Base-by-base conservation (phyloP, 306 rosid genomes). In the Begonia fuchsioides region DNA sequence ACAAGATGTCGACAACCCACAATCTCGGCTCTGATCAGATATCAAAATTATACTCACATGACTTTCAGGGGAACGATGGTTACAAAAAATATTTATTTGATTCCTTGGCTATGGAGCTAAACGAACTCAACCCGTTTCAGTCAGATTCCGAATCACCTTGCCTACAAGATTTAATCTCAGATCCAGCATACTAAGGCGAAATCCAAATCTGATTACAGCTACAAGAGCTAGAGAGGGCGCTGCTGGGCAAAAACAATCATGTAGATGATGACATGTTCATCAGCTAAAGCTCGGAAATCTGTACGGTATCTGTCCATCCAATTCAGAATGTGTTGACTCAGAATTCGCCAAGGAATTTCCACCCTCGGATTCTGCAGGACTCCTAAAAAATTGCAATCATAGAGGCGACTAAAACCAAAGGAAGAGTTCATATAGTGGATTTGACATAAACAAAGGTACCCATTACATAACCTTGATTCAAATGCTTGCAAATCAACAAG, bases 361-460 rank as follows among this genome's bases (percentile, higher is more conserved):
- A 2, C 76, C 95, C 11, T 55, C 81, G 12, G 80, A 74, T 62
- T 84, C 97, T 51, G 65, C 66, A 73, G 43, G 58, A 70, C 76
- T 54, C 78, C 92, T 10, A 83, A 62, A 71, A 71, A 81, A 53
- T 55, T 81, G 63, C 95, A 19, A 90, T 90, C 12, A 62, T 79
- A 15, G 98, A 84, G 63, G 87, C 87, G 14, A 74, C 71, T 48
- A 76, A 71, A 72, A 85, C 69, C 61, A 87, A 82, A 46, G 73
- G 63, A 72, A 67, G 47, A 49, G 76, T 90, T 44, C 98, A 90
- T 56, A 79, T 90, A 2, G 51, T 90, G 49, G 98, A 90, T 90
- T 90, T 8, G 98, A 90, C 53, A 72, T 90, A 57, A 90, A 71
- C 69, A 95, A 90, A 61, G 98, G 98, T 50, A 90, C 71, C 57